Evolutionary conservation across 176 grass and related monocot species (phyloP).

Genomic region (Avena eriantha): DNA sequence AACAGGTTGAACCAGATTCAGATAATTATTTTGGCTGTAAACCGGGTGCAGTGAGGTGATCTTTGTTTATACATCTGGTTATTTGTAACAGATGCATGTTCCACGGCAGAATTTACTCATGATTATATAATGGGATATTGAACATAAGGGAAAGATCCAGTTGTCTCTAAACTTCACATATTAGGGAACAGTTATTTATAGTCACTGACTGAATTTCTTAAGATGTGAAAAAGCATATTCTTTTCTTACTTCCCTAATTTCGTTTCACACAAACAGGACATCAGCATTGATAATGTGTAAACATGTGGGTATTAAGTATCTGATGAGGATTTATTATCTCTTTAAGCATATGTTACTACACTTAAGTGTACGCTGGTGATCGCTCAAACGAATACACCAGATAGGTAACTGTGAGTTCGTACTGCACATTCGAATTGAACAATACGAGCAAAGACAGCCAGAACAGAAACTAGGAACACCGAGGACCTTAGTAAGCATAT

Average conservation of each 20-base stretch:
- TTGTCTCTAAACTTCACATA: neutral
- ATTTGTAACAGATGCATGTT: neutral
- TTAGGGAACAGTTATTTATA: neutral
- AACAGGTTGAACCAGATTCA: conserved; percentile 10
- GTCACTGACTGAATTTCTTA: neutral
- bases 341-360: conserved; percentile 3
- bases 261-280: neutral
- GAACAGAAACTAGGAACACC: conserved; percentile 9
- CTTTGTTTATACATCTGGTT: neutral
- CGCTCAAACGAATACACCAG: neutral
- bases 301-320: conserved; percentile 17
- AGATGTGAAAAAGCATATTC: conserved; percentile 6
- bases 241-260: neutral
- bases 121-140: neutral
- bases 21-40: conserved; percentile 8
- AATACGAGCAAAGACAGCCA: conserved; percentile 7
- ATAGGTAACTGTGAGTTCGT: neutral
- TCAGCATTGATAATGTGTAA: neutral
- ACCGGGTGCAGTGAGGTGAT: neutral
- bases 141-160: neutral
- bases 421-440: neutral
- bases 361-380: neutral
- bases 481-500: conserved; percentile 5
- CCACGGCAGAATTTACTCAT: neutral
- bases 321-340: conserved; percentile 12